These are phyloP conservation scores for Ceratocystis cubensis DNA, from an alignment of 2,329 filamentous ascomycete species.

Conservation along the genomic window DNA sequence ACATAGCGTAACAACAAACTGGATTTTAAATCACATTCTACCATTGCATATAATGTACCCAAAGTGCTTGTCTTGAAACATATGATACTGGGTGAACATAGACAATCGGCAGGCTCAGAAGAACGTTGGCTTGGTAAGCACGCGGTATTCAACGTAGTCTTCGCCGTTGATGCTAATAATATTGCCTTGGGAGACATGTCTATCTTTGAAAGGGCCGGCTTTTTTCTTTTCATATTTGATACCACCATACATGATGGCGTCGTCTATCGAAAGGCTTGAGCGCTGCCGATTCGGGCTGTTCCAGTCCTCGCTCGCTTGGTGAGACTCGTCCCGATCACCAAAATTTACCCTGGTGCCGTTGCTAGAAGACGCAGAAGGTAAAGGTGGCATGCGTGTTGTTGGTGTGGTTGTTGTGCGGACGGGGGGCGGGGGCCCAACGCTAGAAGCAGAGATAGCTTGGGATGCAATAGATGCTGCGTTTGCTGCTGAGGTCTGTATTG, in stretches of 20 bases:
- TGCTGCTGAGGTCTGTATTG: neutral
- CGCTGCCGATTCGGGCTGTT: constrained; percentile 5
- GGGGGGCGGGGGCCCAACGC: constrained; percentile 1
- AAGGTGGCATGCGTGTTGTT: neutral
- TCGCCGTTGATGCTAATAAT: constrained; percentile 54
- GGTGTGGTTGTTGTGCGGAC: neutral
- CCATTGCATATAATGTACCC: neutral
- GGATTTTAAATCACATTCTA: too few relatives aligned
- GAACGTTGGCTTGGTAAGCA: constrained; percentile 51
- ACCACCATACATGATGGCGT: constrained; percentile 46
- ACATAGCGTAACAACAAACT: too few relatives aligned
- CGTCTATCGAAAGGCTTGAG: constrained; percentile 29
- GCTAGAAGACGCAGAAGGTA: neutral
- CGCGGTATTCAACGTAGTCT: constrained; percentile 54
- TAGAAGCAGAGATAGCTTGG: neutral
- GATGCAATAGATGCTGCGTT: neutral
- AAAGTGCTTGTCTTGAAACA: neutral
- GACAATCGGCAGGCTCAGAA: constrained; percentile 31
- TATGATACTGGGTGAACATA: neutral
- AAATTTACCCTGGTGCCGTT: constrained; percentile 8
- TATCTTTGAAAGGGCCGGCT: constrained; percentile 48
- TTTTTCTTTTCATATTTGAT: constrained; percentile 51
- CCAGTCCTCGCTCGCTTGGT: constrained; percentile 9
- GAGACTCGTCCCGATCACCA: constrained; percentile 1
- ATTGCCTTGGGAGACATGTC: constrained; percentile 48